Conservation (phyloP, 345 rosid genomes). For the Heritiera fomes region DNA sequence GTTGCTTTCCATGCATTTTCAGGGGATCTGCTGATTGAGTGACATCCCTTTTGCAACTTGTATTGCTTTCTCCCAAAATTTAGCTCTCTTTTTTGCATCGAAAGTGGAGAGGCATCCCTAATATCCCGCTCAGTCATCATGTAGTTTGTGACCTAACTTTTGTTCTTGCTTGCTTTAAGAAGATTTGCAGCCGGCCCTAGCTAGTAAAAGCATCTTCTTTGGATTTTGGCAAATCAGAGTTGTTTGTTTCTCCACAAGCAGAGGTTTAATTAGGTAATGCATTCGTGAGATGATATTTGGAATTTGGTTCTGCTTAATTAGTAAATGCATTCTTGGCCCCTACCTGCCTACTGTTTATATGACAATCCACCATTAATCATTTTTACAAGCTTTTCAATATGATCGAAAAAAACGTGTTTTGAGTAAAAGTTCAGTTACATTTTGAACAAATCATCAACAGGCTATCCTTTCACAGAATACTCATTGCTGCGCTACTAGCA, state of each 20-base stretch:
- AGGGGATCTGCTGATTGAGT: conserved; percentile 4
- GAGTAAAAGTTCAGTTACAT: background rate
- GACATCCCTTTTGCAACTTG: conserved; percentile 21
- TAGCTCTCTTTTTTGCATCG: conserved; percentile 20
- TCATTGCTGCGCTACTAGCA: background rate
- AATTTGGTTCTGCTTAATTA: background rate
- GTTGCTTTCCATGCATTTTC: background rate
- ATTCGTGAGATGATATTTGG: background rate
- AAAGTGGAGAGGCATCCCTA: conserved; percentile 30
- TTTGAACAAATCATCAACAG: background rate
- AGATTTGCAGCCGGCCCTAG: conserved; percentile 1
- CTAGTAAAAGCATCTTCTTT: background rate
- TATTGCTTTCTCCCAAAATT: conserved; percentile 22
- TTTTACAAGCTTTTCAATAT: background rate
- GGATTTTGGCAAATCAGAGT: background rate
- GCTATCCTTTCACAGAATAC: background rate
- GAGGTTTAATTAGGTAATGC: background rate
- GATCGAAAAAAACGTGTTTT: too few relatives aligned
- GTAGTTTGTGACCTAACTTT: background rate
- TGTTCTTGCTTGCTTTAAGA: background rate
- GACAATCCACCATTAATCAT: background rate
- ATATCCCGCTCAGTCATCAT: conserved; percentile 23
- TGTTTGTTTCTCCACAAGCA: background rate
- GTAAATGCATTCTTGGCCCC: background rate
- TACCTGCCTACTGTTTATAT: too few relatives aligned